Conservation (phyloP, 371 early-diverging fungal genomes). For the Fennellomyces sp. region DNA sequence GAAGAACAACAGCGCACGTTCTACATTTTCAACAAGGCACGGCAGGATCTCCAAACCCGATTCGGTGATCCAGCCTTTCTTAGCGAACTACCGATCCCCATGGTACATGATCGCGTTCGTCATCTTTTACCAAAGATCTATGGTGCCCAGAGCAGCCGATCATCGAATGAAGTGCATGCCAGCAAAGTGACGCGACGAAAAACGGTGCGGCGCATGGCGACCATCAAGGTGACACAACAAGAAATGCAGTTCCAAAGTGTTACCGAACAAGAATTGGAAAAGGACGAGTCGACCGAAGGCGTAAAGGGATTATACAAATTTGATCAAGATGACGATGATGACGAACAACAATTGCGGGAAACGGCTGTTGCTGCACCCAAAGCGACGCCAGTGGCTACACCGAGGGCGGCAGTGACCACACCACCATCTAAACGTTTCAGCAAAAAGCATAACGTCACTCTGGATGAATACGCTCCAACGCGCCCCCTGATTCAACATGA, state of each 20-base stretch:
- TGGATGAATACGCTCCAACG: slow-evolving; percentile 5
- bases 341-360: background rate
- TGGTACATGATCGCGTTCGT: slow-evolving; percentile 58
- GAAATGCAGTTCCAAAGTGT: slow-evolving; percentile 41
- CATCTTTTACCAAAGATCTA: slow-evolving; percentile 58
- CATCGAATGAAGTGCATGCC: slow-evolving; percentile 6
- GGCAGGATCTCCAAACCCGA: slow-evolving; percentile 35
- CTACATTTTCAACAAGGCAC: background rate
- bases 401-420: background rate
- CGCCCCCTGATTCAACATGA: slow-evolving; percentile 4
- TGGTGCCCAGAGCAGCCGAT: slow-evolving; percentile 11
- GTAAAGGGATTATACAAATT: slow-evolving; percentile 38
- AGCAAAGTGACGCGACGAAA: slow-evolving; percentile 32
- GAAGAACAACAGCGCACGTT: background rate
- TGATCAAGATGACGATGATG: slow-evolving; percentile 16
- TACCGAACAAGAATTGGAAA: slow-evolving; percentile 31
- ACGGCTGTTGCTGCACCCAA: background rate
- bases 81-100: slow-evolving; percentile 55
- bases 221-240: slow-evolving; percentile 18
- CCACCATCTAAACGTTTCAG: background rate
- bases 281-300: slow-evolving; percentile 43
- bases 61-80: slow-evolving; percentile 62
- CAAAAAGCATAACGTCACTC: background rate
- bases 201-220: slow-evolving; percentile 32
- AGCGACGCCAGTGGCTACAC: background rate